Base-by-base conservation (phyloP, 106 monocot genomes). In the Chionographis japonica region DNA sequence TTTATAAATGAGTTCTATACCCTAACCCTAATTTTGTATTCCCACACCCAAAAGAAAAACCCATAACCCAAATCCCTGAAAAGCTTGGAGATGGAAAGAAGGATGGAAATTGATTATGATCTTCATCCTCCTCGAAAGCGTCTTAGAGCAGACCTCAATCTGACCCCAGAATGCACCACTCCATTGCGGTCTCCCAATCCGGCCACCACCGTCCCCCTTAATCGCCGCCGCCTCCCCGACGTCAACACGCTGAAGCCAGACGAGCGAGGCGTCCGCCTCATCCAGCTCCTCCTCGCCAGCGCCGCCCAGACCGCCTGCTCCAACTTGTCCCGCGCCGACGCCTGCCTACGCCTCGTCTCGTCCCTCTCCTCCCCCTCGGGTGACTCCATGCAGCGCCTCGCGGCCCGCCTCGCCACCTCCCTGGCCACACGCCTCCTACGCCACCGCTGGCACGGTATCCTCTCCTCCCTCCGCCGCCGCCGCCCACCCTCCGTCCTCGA, bases 351-450 rank as follows among this genome's bases (percentile, higher is more conserved):
- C 15, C 68, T 55, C 68, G 40, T 56, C 68, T 18, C 55, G n/a
- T 39, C 68, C 39, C 37, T 68, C 7, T 56, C 68, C 40, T 68
- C 68, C 40, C 56, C 54, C 6, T n/a, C 55, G 38, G 68, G 68
- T 56, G 68, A 68, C 68, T 39, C 68, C 55, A 37, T 68, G 68
- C 68, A 68, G 55, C 68, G 68, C 7, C 68, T 68, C 55, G 49
- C 68, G 16, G 6, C 68, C 54, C 54, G 38, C 40, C 53, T 68
- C 56, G 54, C 68, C 56, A 14, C 68, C 13, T 13, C 68, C 38
- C 54, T 68, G 38, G 54, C 68, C 10, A 6, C 55, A 15, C 68
- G 68, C 68, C 41, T 68, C 56, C 68, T 68, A 54, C 54, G 68
- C 55, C 12, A 12, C 51, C 50, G 65, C 20, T 40, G 19, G 50